These are phyloP conservation scores for Aspergillus coremiiformis DNA, from an alignment of 495 filamentous ascomycete genomes.

Conservation along the genomic window DNA sequence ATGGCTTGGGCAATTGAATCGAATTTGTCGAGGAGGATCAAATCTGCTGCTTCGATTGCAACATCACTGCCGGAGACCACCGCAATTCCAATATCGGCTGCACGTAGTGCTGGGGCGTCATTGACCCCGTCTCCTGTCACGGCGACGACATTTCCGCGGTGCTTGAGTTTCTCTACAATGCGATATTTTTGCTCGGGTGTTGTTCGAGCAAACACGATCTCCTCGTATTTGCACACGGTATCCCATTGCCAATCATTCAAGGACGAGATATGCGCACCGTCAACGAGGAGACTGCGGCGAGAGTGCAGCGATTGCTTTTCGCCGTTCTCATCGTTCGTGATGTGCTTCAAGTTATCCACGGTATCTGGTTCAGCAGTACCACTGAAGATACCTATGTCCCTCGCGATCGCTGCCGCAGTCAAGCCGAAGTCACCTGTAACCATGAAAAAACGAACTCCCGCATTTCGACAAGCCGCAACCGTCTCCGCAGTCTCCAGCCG, in stretches of 20 bases:
- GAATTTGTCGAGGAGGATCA: slow-evolving; percentile 72
- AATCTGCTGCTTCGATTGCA: slow-evolving; percentile 75
- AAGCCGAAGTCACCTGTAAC: slow-evolving; percentile 61
- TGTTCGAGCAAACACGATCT: slow-evolving; percentile 66
- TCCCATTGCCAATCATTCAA: slow-evolving; percentile 53
- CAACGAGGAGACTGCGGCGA: slow-evolving; percentile 29
- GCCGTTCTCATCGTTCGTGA: slow-evolving; percentile 4
- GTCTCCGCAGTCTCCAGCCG: slow-evolving; percentile 40
- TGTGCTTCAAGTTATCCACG: slow-evolving; percentile 19
- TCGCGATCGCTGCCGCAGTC: slow-evolving; percentile 59
- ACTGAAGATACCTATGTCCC: slow-evolving; percentile 60
- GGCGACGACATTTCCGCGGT: slow-evolving; percentile 58
- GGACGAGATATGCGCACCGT: slow-evolving; percentile 50
- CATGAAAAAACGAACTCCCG: slow-evolving; percentile 69
- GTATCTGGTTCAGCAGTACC: slow-evolving; percentile 29
- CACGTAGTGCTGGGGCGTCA: slow-evolving; percentile 58
- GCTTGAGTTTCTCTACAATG: slow-evolving; percentile 62
- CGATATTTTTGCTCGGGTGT: slow-evolving; percentile 72
- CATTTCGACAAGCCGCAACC: slow-evolving; percentile 51
- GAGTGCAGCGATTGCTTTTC: slow-evolving; percentile 8
- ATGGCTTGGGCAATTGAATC: slow-evolving; percentile 62
- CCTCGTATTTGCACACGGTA: slow-evolving; percentile 48
- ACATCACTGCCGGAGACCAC: slow-evolving; percentile 54
- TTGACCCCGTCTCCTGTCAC: slow-evolving; percentile 70
- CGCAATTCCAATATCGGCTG: slow-evolving; percentile 60